phyloP scores from a whole-genome alignment of 1,139 yeast genomes.

The Citeromyces hawaiiensis region DNA sequence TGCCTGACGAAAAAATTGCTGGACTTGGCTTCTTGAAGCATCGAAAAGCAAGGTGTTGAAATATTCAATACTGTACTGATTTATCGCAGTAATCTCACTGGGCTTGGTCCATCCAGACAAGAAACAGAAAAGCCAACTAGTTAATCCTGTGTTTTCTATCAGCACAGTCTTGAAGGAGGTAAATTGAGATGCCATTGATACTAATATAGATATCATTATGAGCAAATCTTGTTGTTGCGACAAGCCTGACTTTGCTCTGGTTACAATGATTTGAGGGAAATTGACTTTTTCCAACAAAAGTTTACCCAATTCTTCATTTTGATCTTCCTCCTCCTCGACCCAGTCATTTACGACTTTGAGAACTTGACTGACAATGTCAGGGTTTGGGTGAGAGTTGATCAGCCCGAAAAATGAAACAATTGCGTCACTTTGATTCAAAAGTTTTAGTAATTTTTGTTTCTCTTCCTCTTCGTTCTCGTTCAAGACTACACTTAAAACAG shows the following conservation, averaged over 20 bases:
- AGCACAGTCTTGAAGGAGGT: background rate
- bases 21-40: constrained; percentile 1
- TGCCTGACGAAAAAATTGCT: constrained; percentile 1
- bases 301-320: constrained; percentile 3
- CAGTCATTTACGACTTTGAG: constrained; percentile 8
- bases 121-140: background rate
- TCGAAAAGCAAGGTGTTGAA: constrained; percentile 2
- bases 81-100: background rate
- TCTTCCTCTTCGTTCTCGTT: background rate
- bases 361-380: constrained; percentile 8
- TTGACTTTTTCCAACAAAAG: constrained; percentile 1
- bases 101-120: background rate
- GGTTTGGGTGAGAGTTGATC: constrained; percentile 10
- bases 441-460: background rate
- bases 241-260: constrained; percentile 6
- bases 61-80: constrained; percentile 3
- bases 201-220: background rate
- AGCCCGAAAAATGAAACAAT: constrained; percentile 7
- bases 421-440: background rate
- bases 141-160: background rate
- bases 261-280: constrained; percentile 2
- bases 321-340: constrained; percentile 7
- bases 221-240: background rate
- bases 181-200: background rate
- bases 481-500: constrained; percentile 10